Percentiles rank a stretch among this genome's conserved stretches.
Evolutionary conservation across 2,329 filamentous ascomycete genomes (phyloP).

Genomic region (Alternaria sp.): DNA sequence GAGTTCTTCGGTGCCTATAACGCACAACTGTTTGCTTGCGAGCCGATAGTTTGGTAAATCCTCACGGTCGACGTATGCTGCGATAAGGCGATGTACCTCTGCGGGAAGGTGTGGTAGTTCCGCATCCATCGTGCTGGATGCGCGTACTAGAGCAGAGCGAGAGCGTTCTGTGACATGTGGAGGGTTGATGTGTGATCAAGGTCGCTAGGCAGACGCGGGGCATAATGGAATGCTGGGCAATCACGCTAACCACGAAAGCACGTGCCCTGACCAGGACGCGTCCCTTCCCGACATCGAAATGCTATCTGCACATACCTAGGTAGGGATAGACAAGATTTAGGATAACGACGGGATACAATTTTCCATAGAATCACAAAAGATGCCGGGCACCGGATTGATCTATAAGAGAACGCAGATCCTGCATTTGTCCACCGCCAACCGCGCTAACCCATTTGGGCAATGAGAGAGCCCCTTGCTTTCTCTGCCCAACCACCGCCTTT

Average conservation of each 20-base stretch:
- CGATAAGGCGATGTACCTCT: slow-evolving; percentile 16
- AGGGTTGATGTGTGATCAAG: no score
- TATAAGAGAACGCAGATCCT: neutral
- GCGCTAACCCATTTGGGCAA: neutral
- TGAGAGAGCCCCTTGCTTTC: neutral
- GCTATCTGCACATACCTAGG: no score
- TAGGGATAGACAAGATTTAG: no score
- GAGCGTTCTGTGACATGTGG: no score
- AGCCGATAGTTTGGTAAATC: slow-evolving; percentile 21
- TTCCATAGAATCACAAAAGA: neutral
- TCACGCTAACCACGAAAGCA: slow-evolving; percentile 2
- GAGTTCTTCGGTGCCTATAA: slow-evolving; percentile 7
- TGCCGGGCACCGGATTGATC: neutral
- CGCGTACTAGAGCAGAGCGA: no score
- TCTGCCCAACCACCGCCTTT: neutral
- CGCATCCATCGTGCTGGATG: no score
- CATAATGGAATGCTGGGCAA: neutral
- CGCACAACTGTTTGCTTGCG: slow-evolving; percentile 4
- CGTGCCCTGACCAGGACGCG: neutral
- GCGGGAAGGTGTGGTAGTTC: slow-evolving; percentile 8
- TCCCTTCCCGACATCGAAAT: no score
- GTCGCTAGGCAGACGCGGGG: neutral
- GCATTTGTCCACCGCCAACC: neutral
- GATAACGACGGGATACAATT: neutral
- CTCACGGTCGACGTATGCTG: slow-evolving; percentile 5